Evolutionary conservation across 1,284 basidiomycete genomes (phyloP), one percentile per base, ranked within the genome.

Genomic region (Ceratorhiza oryzae-sativae): DNA sequence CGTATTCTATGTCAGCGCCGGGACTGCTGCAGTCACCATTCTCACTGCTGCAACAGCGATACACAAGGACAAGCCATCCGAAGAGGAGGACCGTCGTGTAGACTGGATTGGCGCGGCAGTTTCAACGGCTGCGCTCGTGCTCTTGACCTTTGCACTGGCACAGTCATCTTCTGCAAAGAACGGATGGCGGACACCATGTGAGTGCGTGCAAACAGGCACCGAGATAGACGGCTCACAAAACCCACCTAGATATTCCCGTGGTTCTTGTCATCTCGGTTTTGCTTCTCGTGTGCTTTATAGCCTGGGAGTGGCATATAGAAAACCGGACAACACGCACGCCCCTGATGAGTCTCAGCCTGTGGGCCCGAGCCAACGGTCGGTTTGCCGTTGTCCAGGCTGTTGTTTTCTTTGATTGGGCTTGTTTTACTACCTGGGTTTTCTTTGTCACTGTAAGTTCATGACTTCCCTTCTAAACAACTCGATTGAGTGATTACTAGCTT

Each of bases 31-130:
- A 1, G 73, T 86, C 2, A 86, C 87, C 39, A 80, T 84, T 1
- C 42, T 87, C 0, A 81, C 83, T 0, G 90, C 85, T 0, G 75
- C 84, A 0, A 72, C 87, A 15, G 83, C 84, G 4, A 85, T 94
- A 42, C 88, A 90, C 46, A 72, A 45, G 41, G 75, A 75, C 36
- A 23, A 42, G 34, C 67, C 70, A 13, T 60, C 79, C 0, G 88
- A 84, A 71, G 73, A 74, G 3, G 53, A 45, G 10, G 89, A 92
- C 75, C 81, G 81, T 27, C 84, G 90, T 0, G 83, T 97, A 0
- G 94, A 97, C 77, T 95, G 92, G 91, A 77, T 93, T 23, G 94
- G 95, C 3, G 91, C 90, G 0, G 81, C 87, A 20, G 80, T 95
- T 36, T 84, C 93, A 55, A 94, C 92, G 0, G 79, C 84, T 0